Percentiles rank a stretch among this genome's conserved stretches.
phyloP scores from a whole-genome alignment of 2,329 filamentous ascomycete species.

The Colletotrichum karsti region DNA sequence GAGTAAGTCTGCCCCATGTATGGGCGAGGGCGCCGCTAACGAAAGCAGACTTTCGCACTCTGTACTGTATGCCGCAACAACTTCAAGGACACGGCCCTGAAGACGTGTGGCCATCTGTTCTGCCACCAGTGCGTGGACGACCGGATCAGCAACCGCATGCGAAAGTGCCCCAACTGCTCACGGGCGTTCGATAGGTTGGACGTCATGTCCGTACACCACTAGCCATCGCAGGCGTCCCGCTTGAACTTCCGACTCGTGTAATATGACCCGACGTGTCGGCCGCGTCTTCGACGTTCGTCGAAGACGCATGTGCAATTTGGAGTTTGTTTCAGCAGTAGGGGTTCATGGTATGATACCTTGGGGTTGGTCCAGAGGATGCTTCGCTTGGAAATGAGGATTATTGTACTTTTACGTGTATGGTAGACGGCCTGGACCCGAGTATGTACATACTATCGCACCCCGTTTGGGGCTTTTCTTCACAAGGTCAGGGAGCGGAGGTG shows the following conservation, averaged over 20 bases:
- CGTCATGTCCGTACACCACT: slow-evolving; percentile 76
- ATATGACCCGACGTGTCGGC: neutral
- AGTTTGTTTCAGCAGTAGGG: slow-evolving; percentile 24
- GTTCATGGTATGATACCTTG: slow-evolving; percentile 30
- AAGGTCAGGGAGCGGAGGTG: neutral
- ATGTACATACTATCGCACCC: slow-evolving; percentile 24
- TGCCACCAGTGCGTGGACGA: slow-evolving; percentile 92
- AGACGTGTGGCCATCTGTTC: slow-evolving; percentile 94
- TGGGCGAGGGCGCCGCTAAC: slow-evolving; percentile 31
- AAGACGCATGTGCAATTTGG: slow-evolving; percentile 16
- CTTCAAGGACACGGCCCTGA: slow-evolving; percentile 93
- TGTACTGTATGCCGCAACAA: slow-evolving; percentile 93
- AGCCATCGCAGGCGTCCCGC: neutral
- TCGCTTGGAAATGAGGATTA: slow-evolving; percentile 29
- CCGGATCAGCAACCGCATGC: slow-evolving; percentile 85
- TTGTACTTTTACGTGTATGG: slow-evolving; percentile 32
- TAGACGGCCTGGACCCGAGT: slow-evolving; percentile 19
- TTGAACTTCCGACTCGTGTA: neutral
- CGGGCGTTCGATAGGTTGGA: slow-evolving; percentile 92
- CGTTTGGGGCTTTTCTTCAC: neutral
- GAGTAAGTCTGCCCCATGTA: slow-evolving; percentile 67
- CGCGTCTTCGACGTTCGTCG: slow-evolving; percentile 9
- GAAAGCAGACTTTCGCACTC: slow-evolving; percentile 55
- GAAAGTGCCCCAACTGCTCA: slow-evolving; percentile 95
- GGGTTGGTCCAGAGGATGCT: slow-evolving; percentile 15